These are phyloP conservation scores for Arthrobotrys pseudoclavata DNA, from an alignment of 2,329 filamentous ascomycete genomes.

Conservation along the genomic window DNA sequence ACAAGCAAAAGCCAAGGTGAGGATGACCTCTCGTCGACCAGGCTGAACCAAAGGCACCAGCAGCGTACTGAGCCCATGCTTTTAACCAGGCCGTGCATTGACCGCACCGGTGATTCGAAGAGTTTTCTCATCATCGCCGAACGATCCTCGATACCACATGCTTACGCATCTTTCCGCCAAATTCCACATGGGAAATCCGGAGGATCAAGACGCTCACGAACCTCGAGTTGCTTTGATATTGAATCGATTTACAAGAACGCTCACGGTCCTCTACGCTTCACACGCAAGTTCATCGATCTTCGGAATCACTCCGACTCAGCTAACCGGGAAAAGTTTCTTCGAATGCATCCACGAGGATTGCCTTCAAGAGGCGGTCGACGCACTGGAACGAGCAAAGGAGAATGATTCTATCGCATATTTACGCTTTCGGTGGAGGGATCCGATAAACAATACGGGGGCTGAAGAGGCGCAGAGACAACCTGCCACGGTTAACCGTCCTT, in stretches of 20 bases:
- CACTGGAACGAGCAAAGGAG: constrained; percentile 85
- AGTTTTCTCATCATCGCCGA: constrained; percentile 83
- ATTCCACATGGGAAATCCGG: constrained; percentile 72
- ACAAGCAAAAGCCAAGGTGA: constrained; percentile 80
- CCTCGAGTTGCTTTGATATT: constrained; percentile 86
- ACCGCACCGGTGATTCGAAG: constrained; percentile 83
- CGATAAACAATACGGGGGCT: constrained; percentile 67
- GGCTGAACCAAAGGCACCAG: constrained; percentile 8
- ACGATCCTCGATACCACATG: constrained; percentile 91
- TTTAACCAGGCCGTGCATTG: constrained; percentile 75
- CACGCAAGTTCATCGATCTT: constrained; percentile 81
- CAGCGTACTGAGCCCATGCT: constrained; percentile 57
- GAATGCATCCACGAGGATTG: constrained; percentile 86
- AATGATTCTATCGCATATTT: constrained; percentile 93
- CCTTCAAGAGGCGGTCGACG: constrained; percentile 80
- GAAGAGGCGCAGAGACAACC: constrained; percentile 63
- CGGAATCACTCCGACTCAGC: constrained; percentile 77
- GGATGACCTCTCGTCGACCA: constrained; percentile 68
- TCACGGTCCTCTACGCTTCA: constrained; percentile 89
- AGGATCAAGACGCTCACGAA: constrained; percentile 75
- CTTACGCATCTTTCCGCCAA: constrained; percentile 85
- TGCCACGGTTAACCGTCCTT: constrained; percentile 53
- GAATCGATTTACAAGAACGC: constrained; percentile 85
- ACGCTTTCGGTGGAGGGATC: constrained; percentile 86
- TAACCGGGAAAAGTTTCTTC: constrained; percentile 85